Evolutionary conservation across 2,329 filamentous ascomycete species (phyloP).

Genomic region (Pyrenochaeta sp.): DNA sequence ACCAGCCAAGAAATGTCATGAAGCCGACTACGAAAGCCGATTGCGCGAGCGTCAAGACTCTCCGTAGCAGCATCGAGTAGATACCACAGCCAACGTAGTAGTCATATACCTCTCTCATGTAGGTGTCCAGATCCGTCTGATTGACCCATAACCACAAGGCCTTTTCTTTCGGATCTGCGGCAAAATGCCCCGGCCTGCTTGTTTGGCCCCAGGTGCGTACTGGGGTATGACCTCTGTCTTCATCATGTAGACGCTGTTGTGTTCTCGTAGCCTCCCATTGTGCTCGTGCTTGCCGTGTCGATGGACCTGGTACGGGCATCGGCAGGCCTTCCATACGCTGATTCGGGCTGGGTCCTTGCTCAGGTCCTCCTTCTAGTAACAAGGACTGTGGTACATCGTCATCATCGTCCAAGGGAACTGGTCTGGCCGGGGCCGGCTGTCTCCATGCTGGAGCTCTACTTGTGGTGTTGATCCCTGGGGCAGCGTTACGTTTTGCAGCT

Average conservation of each 20-base stretch:
- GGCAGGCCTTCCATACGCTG: constrained; percentile 42
- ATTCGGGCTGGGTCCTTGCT: constrained; percentile 35
- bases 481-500: constrained; percentile 40
- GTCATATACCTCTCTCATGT: constrained; percentile 84
- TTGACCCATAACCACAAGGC: constrained; percentile 95
- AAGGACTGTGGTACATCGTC: constrained; percentile 66
- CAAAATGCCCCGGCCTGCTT: constrained; percentile 35
- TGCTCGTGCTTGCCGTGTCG: constrained; percentile 53
- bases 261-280: constrained; percentile 61
- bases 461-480: constrained; percentile 34
- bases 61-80: constrained; percentile 81
- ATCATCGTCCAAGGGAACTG: constrained; percentile 57
- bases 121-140: constrained; percentile 86
- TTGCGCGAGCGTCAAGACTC: constrained; percentile 78
- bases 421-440: constrained; percentile 33
- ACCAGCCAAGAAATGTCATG: constrained; percentile 83
- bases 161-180: constrained; percentile 71
- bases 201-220: constrained; percentile 31
- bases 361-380: constrained; percentile 63
- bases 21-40: constrained; percentile 84
- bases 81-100: constrained; percentile 87
- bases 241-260: constrained; percentile 56
- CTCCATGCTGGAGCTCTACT: constrained; percentile 50
- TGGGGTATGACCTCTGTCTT: constrained; percentile 25
- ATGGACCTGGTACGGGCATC: constrained; percentile 54